Base-by-base conservation (phyloP, 371 early-diverging fungal genomes). In the Nosema muscidifuracis region DNA sequence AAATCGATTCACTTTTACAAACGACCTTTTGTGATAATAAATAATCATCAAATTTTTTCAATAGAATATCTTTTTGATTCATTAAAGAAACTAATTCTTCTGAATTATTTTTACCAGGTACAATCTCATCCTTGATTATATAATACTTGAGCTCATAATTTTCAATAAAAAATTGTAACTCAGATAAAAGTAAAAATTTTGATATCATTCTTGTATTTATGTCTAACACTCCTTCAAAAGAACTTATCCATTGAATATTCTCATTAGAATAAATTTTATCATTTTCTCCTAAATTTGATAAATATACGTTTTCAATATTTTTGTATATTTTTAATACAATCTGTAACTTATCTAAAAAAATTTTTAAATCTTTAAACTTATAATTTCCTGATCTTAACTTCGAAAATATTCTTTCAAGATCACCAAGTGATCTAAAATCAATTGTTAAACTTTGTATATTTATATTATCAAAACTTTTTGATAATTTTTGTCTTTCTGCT, bases 321-420 rank as follows among this genome's bases (percentile, higher is more conserved):
- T 44, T 7, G 16, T 77, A 67, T 2, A 71, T 12, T 28, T 55
- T 26, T 57, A 40, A 10, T 10, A 74, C 51, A 1, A 9, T 20
- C 2, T 26, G 34, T 18, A 57, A 22, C 12, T 26, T 36, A 1
- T 28, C 34, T 20, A 80, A 34, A 40, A 71, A 66, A 18, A 15
- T 44, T 6, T 33, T 57, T 69, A 83, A 65, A 61, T 82, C 81
- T 30, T 77, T 72, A 20, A 90, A 86, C 31, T 85, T 86, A 73
- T 89, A 88, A 33, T 87, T 87, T 0, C 89, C 88, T 1, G 92
- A 87, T 73, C 92, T 93, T 50, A 95, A 87, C 16, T 94, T 87
- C 24, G 91, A 88, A 51, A 94, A 87, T 4, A 89, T 84, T 18
- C 96, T 86, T 82, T 95, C 96, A 22, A 95, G 78, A 82, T 97